A percentile compares a stretch with the other conserved stretches of the same genome.
These are phyloP conservation scores for Populus nigra DNA, from an alignment of 345 rosid genomes.

Conservation along the genomic window DNA sequence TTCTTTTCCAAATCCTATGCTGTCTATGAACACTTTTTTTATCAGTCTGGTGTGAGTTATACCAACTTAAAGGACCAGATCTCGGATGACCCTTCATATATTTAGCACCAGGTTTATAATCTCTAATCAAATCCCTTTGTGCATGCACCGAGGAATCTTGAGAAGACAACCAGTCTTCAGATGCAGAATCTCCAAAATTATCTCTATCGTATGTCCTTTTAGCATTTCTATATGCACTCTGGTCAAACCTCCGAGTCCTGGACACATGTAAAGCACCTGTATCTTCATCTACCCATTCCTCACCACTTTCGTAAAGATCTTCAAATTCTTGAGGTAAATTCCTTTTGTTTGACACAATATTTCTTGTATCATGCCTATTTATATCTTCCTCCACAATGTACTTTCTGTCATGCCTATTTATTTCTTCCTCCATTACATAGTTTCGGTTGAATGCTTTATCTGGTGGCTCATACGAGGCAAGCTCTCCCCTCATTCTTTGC, in stretches of 20 bases:
- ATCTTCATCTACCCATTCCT: constrained; percentile 42
- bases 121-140: constrained; percentile 31
- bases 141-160: constrained; percentile 35
- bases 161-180: constrained; percentile 32
- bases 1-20: constrained; percentile 44
- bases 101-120: constrained; percentile 35
- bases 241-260: constrained; percentile 27
- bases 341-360: constrained; percentile 33
- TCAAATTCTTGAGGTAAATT: constrained; percentile 31
- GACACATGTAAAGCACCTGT: constrained; percentile 25
- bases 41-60: constrained; percentile 34
- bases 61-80: constrained; percentile 29
- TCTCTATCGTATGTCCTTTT: constrained; percentile 34
- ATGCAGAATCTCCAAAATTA: constrained; percentile 26
- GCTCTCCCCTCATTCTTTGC: constrained; percentile 39
- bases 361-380: constrained; percentile 26
- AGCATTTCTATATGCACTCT: constrained; percentile 31
- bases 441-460: constrained; percentile 37
- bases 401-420: constrained; percentile 32
- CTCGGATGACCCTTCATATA: constrained; percentile 30
- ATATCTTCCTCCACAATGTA: constrained; percentile 27
- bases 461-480: constrained; percentile 22
- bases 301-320: constrained; percentile 35
- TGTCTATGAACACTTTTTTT: constrained; percentile 38
- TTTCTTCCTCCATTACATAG: constrained; percentile 27